Base-by-base conservation (phyloP, 2,329 filamentous ascomycete species). In the Verticillium zaregamsianum region DNA sequence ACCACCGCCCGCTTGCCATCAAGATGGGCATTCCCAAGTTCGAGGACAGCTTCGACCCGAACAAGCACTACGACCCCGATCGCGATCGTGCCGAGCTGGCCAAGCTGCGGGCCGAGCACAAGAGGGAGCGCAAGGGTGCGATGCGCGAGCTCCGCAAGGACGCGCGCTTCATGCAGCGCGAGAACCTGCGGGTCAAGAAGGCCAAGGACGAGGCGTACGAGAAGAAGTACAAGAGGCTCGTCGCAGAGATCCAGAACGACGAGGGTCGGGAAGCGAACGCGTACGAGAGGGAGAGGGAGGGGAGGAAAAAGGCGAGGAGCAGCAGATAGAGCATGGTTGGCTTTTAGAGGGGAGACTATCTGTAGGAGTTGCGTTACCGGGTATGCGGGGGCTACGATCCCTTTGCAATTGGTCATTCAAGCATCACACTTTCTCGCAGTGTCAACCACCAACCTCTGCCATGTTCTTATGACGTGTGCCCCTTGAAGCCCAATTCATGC, bases 1-100 rank as follows among this genome's bases (percentile, higher is more conserved):
- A 95, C 76, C 95, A 99, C 81, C 85, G 85, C 0, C 92, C 93
- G 0, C 84, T 96, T 3, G 89, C 95, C 25, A 96, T 98, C 80
- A 93, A 94, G 75, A 88, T 87, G 8, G 89, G 86, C 62, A 87
- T 97, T 56, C 95, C 95, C 76, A 97, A 96, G 76, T 99, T 98
- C 79, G 95, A 98, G 79, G 94, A 97, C 73, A 84, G 86, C 62
- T 99, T 93, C 84, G 95, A 96, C 75, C 95, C 95, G 3, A 87
- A 91, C 79, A 94, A 93, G 79, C 95, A 98, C 83, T 98, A 99
- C 85, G 96, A 99, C 73, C 93, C 93, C 1, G 91, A 99, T 77
- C 89, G 89, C 68, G 93, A 97, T 76, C 91, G 95, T 37, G 89
- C 91, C 25, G 93, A 97, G 72, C 78, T 90, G 64, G 88, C 88